Evolutionary conservation across 345 rosid species (phyloP), one percentile per base, ranked within the genome.

Genomic region (Orychophragmus violaceus): DNA sequence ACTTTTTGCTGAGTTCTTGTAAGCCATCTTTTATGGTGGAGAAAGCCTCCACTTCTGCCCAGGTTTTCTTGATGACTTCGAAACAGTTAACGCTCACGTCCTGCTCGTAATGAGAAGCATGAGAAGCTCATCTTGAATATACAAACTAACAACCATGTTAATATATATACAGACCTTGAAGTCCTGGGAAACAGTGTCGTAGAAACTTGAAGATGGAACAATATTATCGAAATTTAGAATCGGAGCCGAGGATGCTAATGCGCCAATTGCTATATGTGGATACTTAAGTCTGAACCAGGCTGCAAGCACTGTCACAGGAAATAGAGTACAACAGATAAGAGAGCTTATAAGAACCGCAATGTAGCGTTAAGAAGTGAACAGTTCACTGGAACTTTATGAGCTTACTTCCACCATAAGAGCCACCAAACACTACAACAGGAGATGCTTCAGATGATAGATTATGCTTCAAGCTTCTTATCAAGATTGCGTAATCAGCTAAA

Each of bases 361-460:
- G 52, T 21, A 21, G 3, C 18, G 10, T 11, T 56, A 82, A 49
- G 8, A 23, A 21, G 8, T 49, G 29, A 23, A 23, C n/a, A 48
- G 22, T 18, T 3, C 24, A 45, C 6, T 22, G n/a, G 3, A 19
- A 11, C 0, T 1, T 19, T 60, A 2, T 30, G 13, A 24, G 27
- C 39, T 77, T 78, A 84, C 96, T 86, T 83, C 92, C 96, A 71
- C 96, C 96, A 74, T 86, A 89, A 51, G 96, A 89, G 32, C 86
- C 96, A 58, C 96, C 96, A 57, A 86, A 84, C 79, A 83, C 88
- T 41, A 89, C 82, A 4, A 86, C 90, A 8, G 96, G 88, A 2
- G 96, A 86, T 25, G 80, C 71, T 68, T 89, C 88, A 5, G 90
- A 79, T 19, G 87, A 77, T 33, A 89, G 79, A 39, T 89, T 83